Conservation (phyloP, 2,329 filamentous ascomycete genomes). For the Ceratocystis papillata region DNA sequence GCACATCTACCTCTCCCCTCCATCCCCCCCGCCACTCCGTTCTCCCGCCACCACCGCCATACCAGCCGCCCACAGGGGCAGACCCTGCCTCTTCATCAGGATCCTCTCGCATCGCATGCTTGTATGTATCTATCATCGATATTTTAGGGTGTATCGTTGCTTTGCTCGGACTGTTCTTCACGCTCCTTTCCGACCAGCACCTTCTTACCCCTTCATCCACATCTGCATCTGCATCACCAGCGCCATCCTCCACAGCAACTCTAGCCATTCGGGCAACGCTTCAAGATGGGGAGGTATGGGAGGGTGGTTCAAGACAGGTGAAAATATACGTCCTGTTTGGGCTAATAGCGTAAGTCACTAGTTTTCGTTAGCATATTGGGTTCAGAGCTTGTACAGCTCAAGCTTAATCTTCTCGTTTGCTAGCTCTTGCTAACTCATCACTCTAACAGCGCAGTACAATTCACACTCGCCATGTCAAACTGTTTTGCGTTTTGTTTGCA, state of each 20-base stretch:
- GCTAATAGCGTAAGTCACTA: constrained; percentile 3
- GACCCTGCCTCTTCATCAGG: background rate
- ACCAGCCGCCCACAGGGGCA: background rate
- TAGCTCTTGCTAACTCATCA: constrained; percentile 7
- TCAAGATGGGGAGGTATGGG: constrained; percentile 10
- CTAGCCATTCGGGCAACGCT: background rate
- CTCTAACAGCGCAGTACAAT: constrained; percentile 9
- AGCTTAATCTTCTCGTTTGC: background rate
- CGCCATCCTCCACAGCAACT: background rate
- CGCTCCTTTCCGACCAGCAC: constrained; percentile 10
- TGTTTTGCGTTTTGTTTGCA: constrained; percentile 15
- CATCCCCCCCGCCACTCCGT: background rate
- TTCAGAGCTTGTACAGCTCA: no score
- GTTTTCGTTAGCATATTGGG: background rate
- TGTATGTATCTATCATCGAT: constrained; percentile 9
- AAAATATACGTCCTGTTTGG: constrained; percentile 11
- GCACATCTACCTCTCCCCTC: background rate
- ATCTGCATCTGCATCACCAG: background rate
- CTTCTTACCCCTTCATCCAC: background rate
- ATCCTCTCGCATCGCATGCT: background rate
- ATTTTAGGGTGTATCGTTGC: constrained; percentile 7
- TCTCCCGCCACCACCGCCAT: background rate
- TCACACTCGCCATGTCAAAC: constrained; percentile 15
- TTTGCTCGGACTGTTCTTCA: constrained; percentile 15
- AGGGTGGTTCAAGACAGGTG: constrained; percentile 8